Base-by-base conservation (phyloP, 306 rosid genomes). In the Dicorynia guianensis region DNA sequence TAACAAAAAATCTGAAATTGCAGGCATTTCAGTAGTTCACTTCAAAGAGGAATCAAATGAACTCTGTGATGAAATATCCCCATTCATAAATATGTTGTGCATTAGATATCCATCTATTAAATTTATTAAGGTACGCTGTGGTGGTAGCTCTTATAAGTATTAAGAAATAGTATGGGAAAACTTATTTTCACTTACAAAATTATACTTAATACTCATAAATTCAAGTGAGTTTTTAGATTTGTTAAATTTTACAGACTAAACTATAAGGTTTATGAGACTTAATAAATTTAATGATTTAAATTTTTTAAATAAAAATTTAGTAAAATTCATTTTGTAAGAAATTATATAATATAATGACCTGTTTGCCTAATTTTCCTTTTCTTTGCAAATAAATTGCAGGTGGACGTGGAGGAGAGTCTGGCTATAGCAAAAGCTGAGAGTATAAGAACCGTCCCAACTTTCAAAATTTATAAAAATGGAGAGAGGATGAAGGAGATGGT, bases 401-500 rank as follows among this genome's bases (percentile, higher is more conserved):
- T 89, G 75, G 90, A 89, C 49, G 90, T 86, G 62, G 93, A 86
- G 74, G 89, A 86, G 81, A 75, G 76, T 69, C 4, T 75, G 18
- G 76, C 80, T 11, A 18, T 86, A 67, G 87, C 89, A 5, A 89
- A 89, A 72, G 80, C 86, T 9, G 93, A 89, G 78, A 67, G 82
- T 86, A 80, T 84, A 71, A 86, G 72, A 72, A 36, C 56, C 0
- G 83, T 91, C 35, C 97, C 97, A 55, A 82, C 98, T 11, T 89
- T 93, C 71, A 91, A 91, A 80, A 85, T 93, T 13, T 93, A 89
- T 83, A 93, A 87, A 85, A 86, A 91, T 14, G 97, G 97, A 15
- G 90, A 81, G 72, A 89, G 82, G 86, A 63, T 91, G 89, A 89
- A 82, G 83, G 98, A 93, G 85, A 84, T 91, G 93, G 79, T 88